Percentiles rank a stretch among this genome's conserved stretches.
These are phyloP conservation scores for Garcia nutans DNA, from an alignment of 345 rosid genomes.

Conservation along the genomic window DNA sequence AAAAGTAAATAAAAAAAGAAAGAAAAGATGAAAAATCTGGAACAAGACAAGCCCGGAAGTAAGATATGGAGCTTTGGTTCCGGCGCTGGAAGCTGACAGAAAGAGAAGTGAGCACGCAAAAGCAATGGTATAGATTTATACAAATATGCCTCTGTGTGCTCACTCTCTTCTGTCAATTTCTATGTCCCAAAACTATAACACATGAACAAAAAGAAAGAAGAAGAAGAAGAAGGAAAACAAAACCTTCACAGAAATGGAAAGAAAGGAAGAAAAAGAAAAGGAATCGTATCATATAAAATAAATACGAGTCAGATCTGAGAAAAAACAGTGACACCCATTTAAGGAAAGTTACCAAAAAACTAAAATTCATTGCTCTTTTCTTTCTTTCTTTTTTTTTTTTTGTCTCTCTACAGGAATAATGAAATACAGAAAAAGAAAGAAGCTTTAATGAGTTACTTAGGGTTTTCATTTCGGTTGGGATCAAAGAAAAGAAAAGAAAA, in stretches of 20 bases:
- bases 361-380: slow-evolving; percentile 13
- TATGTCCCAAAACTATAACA: slow-evolving; percentile 30
- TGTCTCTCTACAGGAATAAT: too few relatives aligned
- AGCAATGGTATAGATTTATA: slow-evolving; percentile 63
- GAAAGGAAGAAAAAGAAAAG: not conserved
- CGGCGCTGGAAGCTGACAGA: slow-evolving; percentile 81
- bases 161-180: slow-evolving; percentile 99
- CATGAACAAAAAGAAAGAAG: not conserved
- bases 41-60: slow-evolving; percentile 29
- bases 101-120: slow-evolving; percentile 96
- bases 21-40: slow-evolving; percentile 10
- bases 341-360: slow-evolving; percentile 37
- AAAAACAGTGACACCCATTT: slow-evolving; percentile 28
- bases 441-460: slow-evolving; percentile 24
- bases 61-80: slow-evolving; percentile 23
- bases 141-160: slow-evolving; percentile 82
- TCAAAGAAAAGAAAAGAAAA: not conserved
- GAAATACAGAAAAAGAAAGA: not conserved
- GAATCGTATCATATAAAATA: slow-evolving; percentile 15
- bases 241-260: not conserved
- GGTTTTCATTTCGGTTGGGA: slow-evolving; percentile 19
- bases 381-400: not conserved
- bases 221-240: not conserved
- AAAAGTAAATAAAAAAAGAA: not conserved
- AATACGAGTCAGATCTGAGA: slow-evolving; percentile 55